Conservation (phyloP, 78 protist genomes). For the Pelomyxa schiedti region DNA sequence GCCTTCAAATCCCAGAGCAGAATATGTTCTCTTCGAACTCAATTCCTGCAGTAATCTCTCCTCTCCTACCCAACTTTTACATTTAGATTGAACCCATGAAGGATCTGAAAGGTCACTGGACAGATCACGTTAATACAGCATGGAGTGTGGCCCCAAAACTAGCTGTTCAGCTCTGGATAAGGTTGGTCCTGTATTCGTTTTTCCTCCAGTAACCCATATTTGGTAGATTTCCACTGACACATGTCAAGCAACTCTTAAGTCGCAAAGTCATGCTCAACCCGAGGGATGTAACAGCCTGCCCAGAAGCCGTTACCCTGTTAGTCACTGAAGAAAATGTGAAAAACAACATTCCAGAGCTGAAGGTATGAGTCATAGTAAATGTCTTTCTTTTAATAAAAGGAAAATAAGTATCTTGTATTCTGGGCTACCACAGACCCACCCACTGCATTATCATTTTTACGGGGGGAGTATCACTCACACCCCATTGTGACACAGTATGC, state of each 20-base stretch:
- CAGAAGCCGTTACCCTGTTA: conserved; percentile 54
- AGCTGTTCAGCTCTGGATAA: background rate
- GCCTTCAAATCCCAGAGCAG: conserved; percentile 32
- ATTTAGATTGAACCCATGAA: too few species aligned
- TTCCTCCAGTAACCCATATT: too few species aligned
- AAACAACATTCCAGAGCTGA: conserved; percentile 43
- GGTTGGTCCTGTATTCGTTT: background rate
- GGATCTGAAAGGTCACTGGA: conserved; percentile 20
- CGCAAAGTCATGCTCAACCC: conserved; percentile 42
- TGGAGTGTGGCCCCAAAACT: conserved; percentile 33
- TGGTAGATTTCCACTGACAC: conserved; percentile 31
- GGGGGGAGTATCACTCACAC: conserved; percentile 15
- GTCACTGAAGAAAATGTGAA: conserved; percentile 38
- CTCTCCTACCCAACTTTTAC: too few species aligned
- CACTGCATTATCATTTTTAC: conserved; percentile 34
- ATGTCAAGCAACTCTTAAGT: conserved; percentile 12
- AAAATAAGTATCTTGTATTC: conserved; percentile 36
- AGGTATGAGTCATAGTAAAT: too few species aligned
- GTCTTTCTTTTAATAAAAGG: too few species aligned
- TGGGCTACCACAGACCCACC: conserved; percentile 58
- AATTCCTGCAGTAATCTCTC: too few species aligned
- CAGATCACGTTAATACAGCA: conserved; percentile 27
- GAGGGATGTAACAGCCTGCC: conserved; percentile 10
- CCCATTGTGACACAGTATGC: conserved; percentile 58
- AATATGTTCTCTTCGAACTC: conserved; percentile 15